These are phyloP conservation scores for Pythium rhizo-oryzae DNA, from an alignment of 352 stramenopile genomes.

Conservation along the genomic window DNA sequence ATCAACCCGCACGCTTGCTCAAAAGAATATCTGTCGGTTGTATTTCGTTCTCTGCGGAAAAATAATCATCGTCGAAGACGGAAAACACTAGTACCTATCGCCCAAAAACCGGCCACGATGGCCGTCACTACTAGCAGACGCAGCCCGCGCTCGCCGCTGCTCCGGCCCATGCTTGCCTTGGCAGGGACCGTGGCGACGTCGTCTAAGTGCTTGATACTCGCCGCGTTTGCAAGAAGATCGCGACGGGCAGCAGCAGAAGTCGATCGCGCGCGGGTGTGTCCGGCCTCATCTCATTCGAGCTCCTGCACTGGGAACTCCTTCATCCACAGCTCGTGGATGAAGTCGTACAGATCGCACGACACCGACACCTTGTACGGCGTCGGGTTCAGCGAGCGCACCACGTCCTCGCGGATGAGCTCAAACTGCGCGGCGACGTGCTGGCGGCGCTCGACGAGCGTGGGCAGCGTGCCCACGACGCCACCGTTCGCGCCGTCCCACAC, in stretches of 20 bases:
- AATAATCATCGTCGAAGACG: constrained; percentile 27
- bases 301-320: constrained; percentile 88
- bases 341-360: constrained; percentile 88
- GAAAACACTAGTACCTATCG: constrained; percentile 32
- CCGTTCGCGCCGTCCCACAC: constrained; percentile 91
- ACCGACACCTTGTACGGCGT: constrained; percentile 95
- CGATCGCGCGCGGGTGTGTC: constrained; percentile 1
- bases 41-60: constrained; percentile 19
- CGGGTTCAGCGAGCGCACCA: constrained; percentile 95
- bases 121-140: constrained; percentile 16
- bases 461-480: constrained; percentile 63
- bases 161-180: not conserved
- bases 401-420: constrained; percentile 92
- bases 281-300: constrained; percentile 53
- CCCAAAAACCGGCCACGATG: constrained; percentile 21
- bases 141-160: not conserved
- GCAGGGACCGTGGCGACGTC: not conserved
- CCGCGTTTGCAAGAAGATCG: not conserved
- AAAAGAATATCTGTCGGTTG: constrained; percentile 6
- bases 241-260: constrained; percentile 4
- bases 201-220: constrained; percentile 8
- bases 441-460: constrained; percentile 78
- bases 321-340: constrained; percentile 97
- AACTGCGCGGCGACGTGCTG: constrained; percentile 93
- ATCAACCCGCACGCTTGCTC: not conserved